phyloP scores from a whole-genome alignment of 495 filamentous ascomycete species.

The Chaetomium cochliodes region DNA sequence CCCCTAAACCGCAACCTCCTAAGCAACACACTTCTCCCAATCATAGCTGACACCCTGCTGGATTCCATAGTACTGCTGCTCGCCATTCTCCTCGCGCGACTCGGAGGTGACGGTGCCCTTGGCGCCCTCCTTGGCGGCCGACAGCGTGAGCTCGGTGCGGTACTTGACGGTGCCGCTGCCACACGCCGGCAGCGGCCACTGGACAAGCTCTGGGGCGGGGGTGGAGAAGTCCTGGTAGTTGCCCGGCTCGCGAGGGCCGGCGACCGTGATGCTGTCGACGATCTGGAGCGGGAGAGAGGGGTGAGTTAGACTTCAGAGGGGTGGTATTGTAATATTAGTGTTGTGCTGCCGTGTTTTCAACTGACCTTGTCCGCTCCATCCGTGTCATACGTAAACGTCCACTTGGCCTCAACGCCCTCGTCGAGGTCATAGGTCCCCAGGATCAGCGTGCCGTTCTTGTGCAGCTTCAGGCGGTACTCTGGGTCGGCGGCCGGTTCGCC shows the following conservation, averaged over 20 bases:
- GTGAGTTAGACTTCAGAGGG: no score
- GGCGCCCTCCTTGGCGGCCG: background rate
- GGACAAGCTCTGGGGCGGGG: background rate
- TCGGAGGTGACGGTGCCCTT: background rate
- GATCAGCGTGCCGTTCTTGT: background rate
- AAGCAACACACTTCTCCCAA: slow-evolving; percentile 5
- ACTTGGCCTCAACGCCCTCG: slow-evolving; percentile 4
- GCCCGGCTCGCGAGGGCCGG: background rate
- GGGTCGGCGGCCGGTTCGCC: background rate
- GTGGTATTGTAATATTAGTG: no score
- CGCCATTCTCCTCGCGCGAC: background rate
- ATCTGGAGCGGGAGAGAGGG: background rate
- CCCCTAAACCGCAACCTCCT: background rate
- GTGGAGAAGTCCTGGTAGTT: background rate
- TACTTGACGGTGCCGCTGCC: slow-evolving; percentile 7
- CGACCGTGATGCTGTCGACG: background rate
- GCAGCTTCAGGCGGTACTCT: slow-evolving; percentile 2
- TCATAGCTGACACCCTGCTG: slow-evolving; percentile 14
- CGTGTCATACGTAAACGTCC: background rate
- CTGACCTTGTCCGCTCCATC: background rate
- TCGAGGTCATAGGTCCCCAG: background rate
- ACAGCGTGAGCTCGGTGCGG: slow-evolving; percentile 7
- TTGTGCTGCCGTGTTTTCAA: background rate
- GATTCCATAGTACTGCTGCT: background rate
- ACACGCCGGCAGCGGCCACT: slow-evolving; percentile 2